phyloP scores from a whole-genome alignment of 2,329 filamentous ascomycete species.

The Phaeosphaeriaceae sp. region DNA sequence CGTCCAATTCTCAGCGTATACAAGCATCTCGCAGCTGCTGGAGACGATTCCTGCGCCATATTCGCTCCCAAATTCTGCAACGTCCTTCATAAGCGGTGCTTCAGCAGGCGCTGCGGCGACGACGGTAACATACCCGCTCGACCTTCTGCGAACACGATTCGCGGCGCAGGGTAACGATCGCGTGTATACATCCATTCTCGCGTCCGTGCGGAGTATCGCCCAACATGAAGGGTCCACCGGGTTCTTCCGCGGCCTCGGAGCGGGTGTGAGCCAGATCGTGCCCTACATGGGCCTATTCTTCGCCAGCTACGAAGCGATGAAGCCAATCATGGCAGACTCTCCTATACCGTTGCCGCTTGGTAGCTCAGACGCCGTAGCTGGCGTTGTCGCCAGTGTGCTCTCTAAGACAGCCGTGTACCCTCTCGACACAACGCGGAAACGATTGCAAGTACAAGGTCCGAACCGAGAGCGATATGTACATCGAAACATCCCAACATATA shows the following conservation, averaged over 20 bases:
- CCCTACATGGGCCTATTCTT: conserved; percentile 99
- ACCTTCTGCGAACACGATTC: conserved; percentile 91
- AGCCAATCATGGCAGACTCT: conserved; percentile 50
- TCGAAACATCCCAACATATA: conserved; percentile 86
- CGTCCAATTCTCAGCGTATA: conserved; percentile 89
- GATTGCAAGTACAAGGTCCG: conserved; percentile 94
- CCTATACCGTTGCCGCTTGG: conserved; percentile 72
- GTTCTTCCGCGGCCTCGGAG: conserved; percentile 87
- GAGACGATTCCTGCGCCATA: conserved; percentile 57
- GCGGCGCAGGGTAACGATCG: conserved; percentile 87
- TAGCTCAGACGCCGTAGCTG: conserved; percentile 82
- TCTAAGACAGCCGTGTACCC: conserved; percentile 94
- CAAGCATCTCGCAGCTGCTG: conserved; percentile 73
- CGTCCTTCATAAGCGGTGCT: conserved; percentile 85
- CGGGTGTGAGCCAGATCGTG: conserved; percentile 84
- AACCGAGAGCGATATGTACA: conserved; percentile 80
- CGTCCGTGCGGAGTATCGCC: conserved; percentile 75
- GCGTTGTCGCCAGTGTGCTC: conserved; percentile 77
- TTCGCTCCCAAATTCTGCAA: conserved; percentile 68
- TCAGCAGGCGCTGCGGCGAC: conserved; percentile 83
- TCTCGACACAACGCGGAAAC: conserved; percentile 88
- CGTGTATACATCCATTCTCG: conserved; percentile 76
- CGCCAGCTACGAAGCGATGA: conserved; percentile 80
- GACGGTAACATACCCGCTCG: conserved; percentile 85
- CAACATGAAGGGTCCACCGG: conserved; percentile 76